A percentile compares a stretch with the other conserved stretches of the same genome.
Conservation (phyloP, 805 yeast genomes). For the Candida xyloterini region DNA sequence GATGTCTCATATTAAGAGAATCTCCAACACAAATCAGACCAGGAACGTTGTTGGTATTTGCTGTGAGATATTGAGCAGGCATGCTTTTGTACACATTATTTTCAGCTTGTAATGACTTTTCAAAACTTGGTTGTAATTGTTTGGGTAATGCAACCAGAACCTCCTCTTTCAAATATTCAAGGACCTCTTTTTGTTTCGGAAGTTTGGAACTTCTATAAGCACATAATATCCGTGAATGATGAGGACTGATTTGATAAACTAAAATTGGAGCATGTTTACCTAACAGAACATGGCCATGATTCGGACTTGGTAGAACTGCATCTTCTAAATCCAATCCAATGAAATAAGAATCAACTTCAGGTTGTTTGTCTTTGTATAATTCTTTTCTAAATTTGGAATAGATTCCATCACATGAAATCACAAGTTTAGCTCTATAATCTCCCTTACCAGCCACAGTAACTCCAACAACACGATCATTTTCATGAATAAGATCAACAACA, state of each 20-base stretch:
- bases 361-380: constrained; percentile 56
- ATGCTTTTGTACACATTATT: constrained; percentile 67
- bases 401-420: constrained; percentile 88
- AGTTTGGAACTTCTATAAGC: constrained; percentile 73
- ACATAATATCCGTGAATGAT: constrained; percentile 84
- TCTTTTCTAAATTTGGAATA: constrained; percentile 88
- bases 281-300: constrained; percentile 87
- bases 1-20: constrained; percentile 96
- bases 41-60: constrained; percentile 61
- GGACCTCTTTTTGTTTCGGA: constrained; percentile 59
- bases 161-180: constrained; percentile 52
- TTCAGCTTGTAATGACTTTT: constrained; percentile 47
- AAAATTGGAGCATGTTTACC: constrained; percentile 86
- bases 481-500: constrained; percentile 63
- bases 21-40: constrained; percentile 89
- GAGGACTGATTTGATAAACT: constrained; percentile 79
- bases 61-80: constrained; percentile 93
- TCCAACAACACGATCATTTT: constrained; percentile 62
- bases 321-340: constrained; percentile 76
- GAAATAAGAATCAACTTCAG: constrained; percentile 77
- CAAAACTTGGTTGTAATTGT: constrained; percentile 62
- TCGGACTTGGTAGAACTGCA: constrained; percentile 69
- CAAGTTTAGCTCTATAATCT: constrained; percentile 56
- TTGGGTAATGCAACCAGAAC: constrained; percentile 73
- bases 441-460: constrained; percentile 55